phyloP scores from a whole-genome alignment of 2,329 filamentous ascomycete species.

The Ceratocystis lukuohia region DNA sequence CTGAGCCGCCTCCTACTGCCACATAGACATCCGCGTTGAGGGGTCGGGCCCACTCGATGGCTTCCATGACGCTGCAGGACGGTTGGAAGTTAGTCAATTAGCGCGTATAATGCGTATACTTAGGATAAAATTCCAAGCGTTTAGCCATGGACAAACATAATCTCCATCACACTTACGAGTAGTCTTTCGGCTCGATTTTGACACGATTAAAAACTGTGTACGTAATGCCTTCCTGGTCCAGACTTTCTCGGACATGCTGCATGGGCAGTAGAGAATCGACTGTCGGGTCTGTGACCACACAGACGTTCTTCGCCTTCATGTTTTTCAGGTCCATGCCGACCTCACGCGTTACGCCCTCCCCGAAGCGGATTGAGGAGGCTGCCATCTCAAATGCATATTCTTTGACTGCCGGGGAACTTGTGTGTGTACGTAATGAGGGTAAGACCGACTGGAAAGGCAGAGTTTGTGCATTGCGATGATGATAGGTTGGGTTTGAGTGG shows the following conservation, averaged over 20 bases:
- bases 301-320: slow-evolving; percentile 72
- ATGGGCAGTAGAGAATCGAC: slow-evolving; percentile 77
- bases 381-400: slow-evolving; percentile 99
- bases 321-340: slow-evolving; percentile 97
- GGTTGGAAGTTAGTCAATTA: not conserved
- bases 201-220: slow-evolving; percentile 73
- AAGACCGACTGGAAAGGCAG: not conserved
- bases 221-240: slow-evolving; percentile 63
- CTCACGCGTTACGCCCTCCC: slow-evolving; percentile 83
- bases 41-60: slow-evolving; percentile 73
- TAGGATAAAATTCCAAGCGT: not conserved
- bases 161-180: slow-evolving; percentile 44
- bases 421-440: slow-evolving; percentile 33
- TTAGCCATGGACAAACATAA: not conserved
- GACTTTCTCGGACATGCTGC: slow-evolving; percentile 70
- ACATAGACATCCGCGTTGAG: slow-evolving; percentile 79
- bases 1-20: slow-evolving; percentile 81
- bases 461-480: slow-evolving; percentile 42
- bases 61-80: slow-evolving; percentile 58
- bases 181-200: slow-evolving; percentile 86
- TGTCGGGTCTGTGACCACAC: slow-evolving; percentile 79
- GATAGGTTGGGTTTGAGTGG: slow-evolving; percentile 75
- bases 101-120: not conserved
- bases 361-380: slow-evolving; percentile 85
- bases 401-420: slow-evolving; percentile 53